Evolutionary conservation across 345 rosid species (phyloP), one percentile per base, ranked within the genome.

Genomic region (Populus nigra): DNA sequence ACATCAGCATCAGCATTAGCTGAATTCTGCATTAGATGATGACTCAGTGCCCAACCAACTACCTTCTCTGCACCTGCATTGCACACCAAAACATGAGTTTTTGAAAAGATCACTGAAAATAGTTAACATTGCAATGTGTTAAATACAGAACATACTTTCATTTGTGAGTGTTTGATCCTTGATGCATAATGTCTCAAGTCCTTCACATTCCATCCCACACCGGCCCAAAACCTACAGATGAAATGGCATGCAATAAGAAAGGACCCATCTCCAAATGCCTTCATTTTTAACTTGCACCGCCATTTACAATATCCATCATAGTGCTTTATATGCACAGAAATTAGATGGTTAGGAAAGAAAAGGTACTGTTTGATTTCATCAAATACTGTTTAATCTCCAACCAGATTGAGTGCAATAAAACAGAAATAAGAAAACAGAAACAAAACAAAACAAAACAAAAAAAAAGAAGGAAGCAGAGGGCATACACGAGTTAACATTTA

Each of bases 1-100:
- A 84, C 77, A 71, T 92, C 92, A 69, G 83, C 78, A 77, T 89
- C 88, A 39, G 86, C 81, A 79, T 88, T 85, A 55, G 87, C 84
- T 76, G 89, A 87, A 84, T 91, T 88, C 78, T 87, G 88, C 92
- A 88, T 90, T 81, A 90, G 72, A 87, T 94, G 90, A 83, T 93
- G 88, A 85, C 97, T 85, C 73, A 93, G 70, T 78, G 93, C 97
- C 97, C 94, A 94, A 74, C 95, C 97, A 79, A 91, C 76, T 47
- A 94, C 87, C 87, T 90, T 93, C 82, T 94, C 98, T 68, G 93
- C 94, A 85, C 89, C 98, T 93, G 85, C 62, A 77, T 82, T 70
- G 71, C 67, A 80, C 50, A 77, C 17, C 43, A 73, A 72, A 77
- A 31, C 15, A 66, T 33, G 65, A 65, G 23, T 31, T 71, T 45